Evolutionary conservation across 495 filamentous ascomycete species (phyloP).

Genomic region (Collariella sp.): DNA sequence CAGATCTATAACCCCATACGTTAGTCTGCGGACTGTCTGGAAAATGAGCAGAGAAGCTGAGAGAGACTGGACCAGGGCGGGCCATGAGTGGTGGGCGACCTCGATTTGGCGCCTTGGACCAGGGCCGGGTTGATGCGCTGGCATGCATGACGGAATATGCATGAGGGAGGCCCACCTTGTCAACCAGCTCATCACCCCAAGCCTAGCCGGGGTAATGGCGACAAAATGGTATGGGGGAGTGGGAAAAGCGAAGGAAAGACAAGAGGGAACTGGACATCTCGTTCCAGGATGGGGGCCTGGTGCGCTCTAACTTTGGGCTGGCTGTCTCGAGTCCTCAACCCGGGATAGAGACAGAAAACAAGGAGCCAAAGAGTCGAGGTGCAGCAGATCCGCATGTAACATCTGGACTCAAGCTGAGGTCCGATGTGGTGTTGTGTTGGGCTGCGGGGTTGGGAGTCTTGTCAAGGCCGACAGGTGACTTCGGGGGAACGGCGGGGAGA

Average conservation of each 20-base stretch:
- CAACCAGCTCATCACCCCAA: slow-evolving; percentile 31
- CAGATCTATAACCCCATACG: slow-evolving; percentile 20
- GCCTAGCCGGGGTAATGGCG: slow-evolving; percentile 18
- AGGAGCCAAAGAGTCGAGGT: not conserved
- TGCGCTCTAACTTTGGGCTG: not conserved
- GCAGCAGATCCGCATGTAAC: not conserved
- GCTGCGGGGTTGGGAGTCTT: not conserved
- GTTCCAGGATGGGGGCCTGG: not conserved
- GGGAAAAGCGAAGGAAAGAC: not conserved
- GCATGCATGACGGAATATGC: slow-evolving; percentile 52
- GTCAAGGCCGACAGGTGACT: slow-evolving; percentile 15
- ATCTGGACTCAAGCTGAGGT: slow-evolving; percentile 3
- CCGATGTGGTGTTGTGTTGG: slow-evolving; percentile 5
- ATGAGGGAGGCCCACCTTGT: slow-evolving; percentile 42
- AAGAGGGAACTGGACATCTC: slow-evolving; percentile 6
- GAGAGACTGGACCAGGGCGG: slow-evolving; percentile 31
- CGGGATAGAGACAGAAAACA: not conserved
- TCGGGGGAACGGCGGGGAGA: slow-evolving; percentile 8
- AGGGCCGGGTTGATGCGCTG: slow-evolving; percentile 45
- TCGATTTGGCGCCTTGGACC: slow-evolving; percentile 38
- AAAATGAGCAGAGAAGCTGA: slow-evolving; percentile 30
- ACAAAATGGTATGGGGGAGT: slow-evolving; percentile 10
- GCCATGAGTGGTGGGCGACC: slow-evolving; percentile 30
- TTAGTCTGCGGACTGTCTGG: slow-evolving; percentile 33
- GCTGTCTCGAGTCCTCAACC: slow-evolving; percentile 1